phyloP scores from a whole-genome alignment of 2,329 filamentous ascomycete species.

The Neurospora sp. region DNA sequence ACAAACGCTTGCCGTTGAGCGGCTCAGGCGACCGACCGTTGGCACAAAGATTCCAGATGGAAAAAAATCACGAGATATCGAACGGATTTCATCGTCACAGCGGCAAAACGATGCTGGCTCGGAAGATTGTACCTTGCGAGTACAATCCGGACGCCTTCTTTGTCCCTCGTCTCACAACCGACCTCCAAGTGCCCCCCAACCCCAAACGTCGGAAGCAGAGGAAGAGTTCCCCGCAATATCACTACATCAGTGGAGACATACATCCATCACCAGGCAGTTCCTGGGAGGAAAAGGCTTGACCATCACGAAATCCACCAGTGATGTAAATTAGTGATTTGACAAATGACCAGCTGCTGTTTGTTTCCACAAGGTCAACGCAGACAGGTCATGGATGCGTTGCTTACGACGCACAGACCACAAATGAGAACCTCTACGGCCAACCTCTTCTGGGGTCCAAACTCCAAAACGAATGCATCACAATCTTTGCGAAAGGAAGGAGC shows the following conservation, averaged over 20 bases:
- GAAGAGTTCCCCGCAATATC: background rate
- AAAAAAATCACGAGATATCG: background rate
- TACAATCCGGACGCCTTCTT: background rate
- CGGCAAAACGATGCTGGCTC: background rate
- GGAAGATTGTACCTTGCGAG: background rate
- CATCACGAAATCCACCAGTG: background rate
- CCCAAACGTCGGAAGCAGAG: background rate
- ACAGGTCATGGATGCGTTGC: background rate
- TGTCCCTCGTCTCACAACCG: background rate
- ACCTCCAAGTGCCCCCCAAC: background rate
- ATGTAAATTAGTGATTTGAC: background rate
- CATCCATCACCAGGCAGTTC: background rate
- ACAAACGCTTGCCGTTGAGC: background rate
- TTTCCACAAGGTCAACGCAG: background rate
- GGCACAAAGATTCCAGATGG: background rate
- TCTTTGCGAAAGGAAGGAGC: background rate
- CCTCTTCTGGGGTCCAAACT: background rate
- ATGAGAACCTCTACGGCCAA: background rate
- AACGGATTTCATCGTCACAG: background rate
- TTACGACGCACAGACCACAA: background rate
- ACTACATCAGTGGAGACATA: background rate
- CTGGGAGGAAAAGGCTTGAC: background rate
- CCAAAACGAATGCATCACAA: background rate
- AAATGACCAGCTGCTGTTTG: background rate
- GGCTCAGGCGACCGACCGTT: too few relatives aligned